A percentile compares a stretch with the other conserved stretches of the same genome.
These are phyloP conservation scores for Xylaria sp. DNA, from an alignment of 2,329 filamentous ascomycete genomes.

Conservation along the genomic window DNA sequence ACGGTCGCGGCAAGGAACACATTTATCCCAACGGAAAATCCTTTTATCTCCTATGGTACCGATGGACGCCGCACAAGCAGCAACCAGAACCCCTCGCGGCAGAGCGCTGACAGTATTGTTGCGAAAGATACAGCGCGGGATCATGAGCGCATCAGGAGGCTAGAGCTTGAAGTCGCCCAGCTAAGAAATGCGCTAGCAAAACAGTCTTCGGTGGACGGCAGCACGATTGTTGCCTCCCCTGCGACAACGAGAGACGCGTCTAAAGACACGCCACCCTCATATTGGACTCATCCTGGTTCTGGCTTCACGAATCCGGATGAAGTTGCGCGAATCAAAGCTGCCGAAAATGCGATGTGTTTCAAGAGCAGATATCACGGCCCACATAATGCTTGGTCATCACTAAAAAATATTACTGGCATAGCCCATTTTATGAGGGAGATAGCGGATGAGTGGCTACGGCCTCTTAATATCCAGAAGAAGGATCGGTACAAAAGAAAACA, in stretches of 20 bases:
- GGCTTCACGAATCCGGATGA: slow-evolving; percentile 49
- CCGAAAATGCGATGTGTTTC: slow-evolving; percentile 67
- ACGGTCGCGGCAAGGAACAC: slow-evolving; percentile 57
- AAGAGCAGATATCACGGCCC: slow-evolving; percentile 69
- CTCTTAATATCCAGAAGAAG: slow-evolving; percentile 66
- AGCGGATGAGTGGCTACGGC: slow-evolving; percentile 69
- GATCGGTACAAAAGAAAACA: slow-evolving; percentile 64
- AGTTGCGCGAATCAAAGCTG: slow-evolving; percentile 16
- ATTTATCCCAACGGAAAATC: slow-evolving; percentile 58
- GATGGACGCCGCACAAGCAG: slow-evolving; percentile 40
- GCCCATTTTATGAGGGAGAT: slow-evolving; percentile 71
- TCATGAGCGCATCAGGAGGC: slow-evolving; percentile 66
- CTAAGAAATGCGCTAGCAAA: slow-evolving; percentile 63
- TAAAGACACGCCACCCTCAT: slow-evolving; percentile 51
- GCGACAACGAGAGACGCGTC: slow-evolving; percentile 58
- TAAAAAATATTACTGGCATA: slow-evolving; percentile 65
- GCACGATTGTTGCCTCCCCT: slow-evolving; percentile 60
- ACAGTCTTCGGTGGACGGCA: slow-evolving; percentile 61
- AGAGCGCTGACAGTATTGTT: slow-evolving; percentile 49
- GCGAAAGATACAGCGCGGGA: slow-evolving; percentile 58
- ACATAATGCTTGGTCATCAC: slow-evolving; percentile 69
- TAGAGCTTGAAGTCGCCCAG: slow-evolving; percentile 68
- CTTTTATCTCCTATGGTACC: slow-evolving; percentile 54
- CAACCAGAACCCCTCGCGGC: slow-evolving; percentile 51
- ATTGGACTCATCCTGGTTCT: slow-evolving; percentile 40